Conservation (phyloP, 768 basidiomycete species). For the Boletus sp. region DNA sequence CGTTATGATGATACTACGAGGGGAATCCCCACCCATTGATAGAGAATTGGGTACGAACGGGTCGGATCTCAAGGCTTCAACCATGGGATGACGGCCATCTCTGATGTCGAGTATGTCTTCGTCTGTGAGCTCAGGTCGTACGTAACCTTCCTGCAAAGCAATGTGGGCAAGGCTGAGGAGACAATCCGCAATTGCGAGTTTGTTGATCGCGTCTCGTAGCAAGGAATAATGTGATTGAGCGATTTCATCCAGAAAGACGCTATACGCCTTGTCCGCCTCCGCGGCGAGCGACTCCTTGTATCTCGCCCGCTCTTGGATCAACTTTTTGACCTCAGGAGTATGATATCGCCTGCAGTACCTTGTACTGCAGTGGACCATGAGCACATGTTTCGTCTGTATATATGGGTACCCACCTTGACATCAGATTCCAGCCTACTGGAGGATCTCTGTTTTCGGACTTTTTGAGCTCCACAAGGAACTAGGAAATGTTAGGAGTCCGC, state of each 20-base stretch:
- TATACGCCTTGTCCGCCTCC: constrained; percentile 64
- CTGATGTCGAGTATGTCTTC: constrained; percentile 67
- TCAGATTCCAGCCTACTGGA: constrained; percentile 56
- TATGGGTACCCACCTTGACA: constrained; percentile 51
- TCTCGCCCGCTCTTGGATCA: constrained; percentile 70
- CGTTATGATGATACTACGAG: constrained; percentile 68
- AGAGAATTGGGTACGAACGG: constrained; percentile 88
- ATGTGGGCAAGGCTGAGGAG: constrained; percentile 80
- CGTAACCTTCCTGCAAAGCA: constrained; percentile 71
- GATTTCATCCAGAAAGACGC: constrained; percentile 67
- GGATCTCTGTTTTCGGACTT: constrained; percentile 47
- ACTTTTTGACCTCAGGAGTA: constrained; percentile 58
- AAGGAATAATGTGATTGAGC: constrained; percentile 61
- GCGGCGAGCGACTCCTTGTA: constrained; percentile 68
- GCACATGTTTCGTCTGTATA: neutral
- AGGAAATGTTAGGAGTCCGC: neutral
- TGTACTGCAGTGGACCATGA: constrained; percentile 46
- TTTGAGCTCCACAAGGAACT: constrained; percentile 82
- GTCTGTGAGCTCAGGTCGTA: constrained; percentile 70
- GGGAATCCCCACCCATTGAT: constrained; percentile 50
- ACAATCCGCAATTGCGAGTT: constrained; percentile 84
- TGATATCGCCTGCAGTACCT: constrained; percentile 71
- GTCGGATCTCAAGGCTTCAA: constrained; percentile 70
- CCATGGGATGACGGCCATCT: constrained; percentile 92
- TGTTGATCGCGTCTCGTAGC: constrained; percentile 72